Conservation (phyloP, 2,329 filamentous ascomycete species). For the Fusarium sublunatum region DNA sequence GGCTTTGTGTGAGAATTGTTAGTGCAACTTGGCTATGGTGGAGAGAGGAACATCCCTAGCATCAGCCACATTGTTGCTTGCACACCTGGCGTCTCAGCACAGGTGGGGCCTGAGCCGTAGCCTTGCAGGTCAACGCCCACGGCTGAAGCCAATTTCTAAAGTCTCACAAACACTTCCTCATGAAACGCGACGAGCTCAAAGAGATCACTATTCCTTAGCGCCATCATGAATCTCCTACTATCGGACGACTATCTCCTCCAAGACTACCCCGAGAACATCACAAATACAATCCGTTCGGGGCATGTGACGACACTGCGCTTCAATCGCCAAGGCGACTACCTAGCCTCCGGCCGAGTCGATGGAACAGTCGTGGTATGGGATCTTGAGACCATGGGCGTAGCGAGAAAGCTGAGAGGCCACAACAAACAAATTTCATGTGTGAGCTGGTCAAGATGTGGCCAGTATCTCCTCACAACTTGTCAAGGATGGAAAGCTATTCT, state of each 20-base stretch:
- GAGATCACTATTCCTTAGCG: conserved; percentile 1
- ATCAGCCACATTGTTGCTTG: conserved; percentile 27
- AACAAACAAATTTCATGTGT: conserved; percentile 93
- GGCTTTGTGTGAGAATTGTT: conserved; percentile 46
- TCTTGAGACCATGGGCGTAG: conserved; percentile 95
- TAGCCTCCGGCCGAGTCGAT: conserved; percentile 93
- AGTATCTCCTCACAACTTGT: conserved; percentile 90
- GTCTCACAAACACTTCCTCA: conserved; percentile 33
- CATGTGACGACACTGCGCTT: conserved; percentile 81
- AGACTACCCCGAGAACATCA: conserved; percentile 92
- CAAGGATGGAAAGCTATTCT: conserved; percentile 97
- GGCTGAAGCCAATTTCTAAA: conserved; percentile 44
- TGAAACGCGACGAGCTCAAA: conserved; percentile 32
- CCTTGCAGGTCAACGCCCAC: conserved; percentile 49
- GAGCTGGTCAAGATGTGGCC: conserved; percentile 93
- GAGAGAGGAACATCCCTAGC: conserved; percentile 16
- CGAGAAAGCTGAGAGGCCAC: conserved; percentile 92
- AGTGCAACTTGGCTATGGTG: conserved; percentile 35
- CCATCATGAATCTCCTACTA: conserved; percentile 67
- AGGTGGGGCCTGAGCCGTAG: conserved; percentile 40
- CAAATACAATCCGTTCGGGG: conserved; percentile 81
- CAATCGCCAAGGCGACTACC: conserved; percentile 92
- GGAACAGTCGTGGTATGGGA: conserved; percentile 97
- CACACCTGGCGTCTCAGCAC: conserved; percentile 27
- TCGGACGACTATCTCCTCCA: conserved; percentile 73